These are phyloP conservation scores for Aureobasidium mangrovei DNA, from an alignment of 2,329 filamentous ascomycete genomes.

Conservation along the genomic window DNA sequence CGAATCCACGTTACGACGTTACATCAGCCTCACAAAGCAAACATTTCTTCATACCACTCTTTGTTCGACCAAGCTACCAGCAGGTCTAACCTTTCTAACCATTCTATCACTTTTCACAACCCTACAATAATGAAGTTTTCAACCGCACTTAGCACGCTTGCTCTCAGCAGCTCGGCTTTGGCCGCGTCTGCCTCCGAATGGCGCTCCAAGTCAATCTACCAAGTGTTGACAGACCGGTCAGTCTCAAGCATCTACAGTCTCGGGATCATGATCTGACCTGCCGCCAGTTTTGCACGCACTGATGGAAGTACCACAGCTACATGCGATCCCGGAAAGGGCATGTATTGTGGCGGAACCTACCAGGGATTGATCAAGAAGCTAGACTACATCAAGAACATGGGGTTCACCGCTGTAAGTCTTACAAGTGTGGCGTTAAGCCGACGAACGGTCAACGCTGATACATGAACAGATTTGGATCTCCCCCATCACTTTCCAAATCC, in stretches of 20 bases:
- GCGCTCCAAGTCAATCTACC: slow-evolving; percentile 34
- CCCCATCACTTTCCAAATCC: slow-evolving; percentile 43
- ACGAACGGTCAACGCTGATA: slow-evolving; percentile 2
- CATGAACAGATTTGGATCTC: slow-evolving; percentile 41
- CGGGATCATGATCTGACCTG: background rate
- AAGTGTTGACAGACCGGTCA: slow-evolving; percentile 35
- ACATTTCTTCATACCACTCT: background rate
- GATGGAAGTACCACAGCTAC: slow-evolving; percentile 33
- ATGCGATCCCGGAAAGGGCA: slow-evolving; percentile 27
- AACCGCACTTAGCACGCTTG: background rate
- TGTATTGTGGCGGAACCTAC: slow-evolving; percentile 55
- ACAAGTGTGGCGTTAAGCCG: background rate
- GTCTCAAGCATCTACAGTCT: background rate
- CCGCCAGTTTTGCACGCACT: slow-evolving; percentile 29
- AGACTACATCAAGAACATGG: slow-evolving; percentile 56
- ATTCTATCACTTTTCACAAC: background rate
- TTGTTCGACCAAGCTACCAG: background rate
- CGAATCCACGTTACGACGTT: background rate
- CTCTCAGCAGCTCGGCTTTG: background rate
- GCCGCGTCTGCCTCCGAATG: slow-evolving; percentile 25
- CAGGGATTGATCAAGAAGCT: slow-evolving; percentile 49
- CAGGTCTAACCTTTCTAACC: no score
- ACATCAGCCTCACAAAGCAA: background rate
- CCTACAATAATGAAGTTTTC: background rate
- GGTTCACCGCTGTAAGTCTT: slow-evolving; percentile 45